phyloP scores from a whole-genome alignment of 768 basidiomycete species.

The Lentinula sp. region DNA sequence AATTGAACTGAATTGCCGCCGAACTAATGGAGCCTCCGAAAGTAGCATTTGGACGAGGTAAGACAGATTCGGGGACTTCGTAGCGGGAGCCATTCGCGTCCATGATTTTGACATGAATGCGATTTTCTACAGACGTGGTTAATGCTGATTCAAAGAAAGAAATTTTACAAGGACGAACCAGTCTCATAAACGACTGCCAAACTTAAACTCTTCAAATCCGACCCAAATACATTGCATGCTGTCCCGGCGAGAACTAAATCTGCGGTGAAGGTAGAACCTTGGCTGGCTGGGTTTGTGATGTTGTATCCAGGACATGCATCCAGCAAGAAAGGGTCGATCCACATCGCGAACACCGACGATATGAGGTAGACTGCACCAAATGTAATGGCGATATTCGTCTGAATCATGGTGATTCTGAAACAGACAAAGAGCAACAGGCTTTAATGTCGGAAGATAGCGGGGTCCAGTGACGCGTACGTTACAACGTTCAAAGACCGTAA shows the following conservation, averaged over 20 bases:
- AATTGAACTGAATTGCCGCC: slow-evolving; percentile 53
- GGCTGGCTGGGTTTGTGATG: slow-evolving; percentile 35
- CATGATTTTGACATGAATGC: slow-evolving; percentile 60
- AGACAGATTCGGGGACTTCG: slow-evolving; percentile 57
- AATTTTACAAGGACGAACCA: slow-evolving; percentile 19
- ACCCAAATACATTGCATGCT: slow-evolving; percentile 56
- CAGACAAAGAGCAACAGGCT: neutral
- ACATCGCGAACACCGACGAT: slow-evolving; percentile 4
- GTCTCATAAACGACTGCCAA: slow-evolving; percentile 57
- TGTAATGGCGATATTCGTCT: neutral
- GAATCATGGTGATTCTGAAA: neutral
- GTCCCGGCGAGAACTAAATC: slow-evolving; percentile 45
- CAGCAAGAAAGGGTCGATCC: slow-evolving; percentile 26
- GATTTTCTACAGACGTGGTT: slow-evolving; percentile 29
- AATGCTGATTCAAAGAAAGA: neutral
- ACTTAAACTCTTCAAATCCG: slow-evolving; percentile 40
- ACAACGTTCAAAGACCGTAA: neutral
- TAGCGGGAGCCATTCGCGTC: slow-evolving; percentile 46
- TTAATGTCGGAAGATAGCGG: neutral
- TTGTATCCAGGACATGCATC: slow-evolving; percentile 61
- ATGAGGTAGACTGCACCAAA: neutral
- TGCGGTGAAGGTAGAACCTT: slow-evolving; percentile 38
- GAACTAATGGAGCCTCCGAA: slow-evolving; percentile 19
- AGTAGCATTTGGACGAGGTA: slow-evolving; percentile 44
- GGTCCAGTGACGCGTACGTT: neutral